Evolutionary conservation across 441 rosid genomes (phyloP).

Genomic region (Erodium moschatum): DNA sequence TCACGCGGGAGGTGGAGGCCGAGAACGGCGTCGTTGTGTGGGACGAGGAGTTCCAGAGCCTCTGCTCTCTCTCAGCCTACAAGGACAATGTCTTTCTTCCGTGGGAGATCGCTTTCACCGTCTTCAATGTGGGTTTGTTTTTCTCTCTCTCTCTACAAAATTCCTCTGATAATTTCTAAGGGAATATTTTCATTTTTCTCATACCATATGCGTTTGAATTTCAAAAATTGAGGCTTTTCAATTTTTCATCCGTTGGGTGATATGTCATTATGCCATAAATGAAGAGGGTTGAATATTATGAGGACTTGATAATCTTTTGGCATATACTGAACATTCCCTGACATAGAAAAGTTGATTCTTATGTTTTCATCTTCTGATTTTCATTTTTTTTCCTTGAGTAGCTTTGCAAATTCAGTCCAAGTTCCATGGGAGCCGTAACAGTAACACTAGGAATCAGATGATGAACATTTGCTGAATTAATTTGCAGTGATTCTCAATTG

Average conservation of each 20-base stretch:
- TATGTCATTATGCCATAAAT: background rate
- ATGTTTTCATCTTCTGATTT: background rate
- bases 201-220: background rate
- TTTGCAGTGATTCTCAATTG: background rate
- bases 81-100: conserved; percentile 74
- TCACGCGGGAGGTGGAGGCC: conserved; percentile 51
- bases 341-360: background rate
- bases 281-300: background rate
- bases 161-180: background rate
- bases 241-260: background rate
- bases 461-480: background rate
- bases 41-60: conserved; percentile 75
- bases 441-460: background rate
- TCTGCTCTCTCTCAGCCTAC: conserved; percentile 58
- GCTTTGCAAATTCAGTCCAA: background rate
- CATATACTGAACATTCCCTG: background rate
- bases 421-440: background rate
- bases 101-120: conserved; percentile 84
- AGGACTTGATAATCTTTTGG: background rate
- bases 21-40: conserved; percentile 37
- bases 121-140: conserved; percentile 58
- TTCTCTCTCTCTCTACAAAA: background rate
- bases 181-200: background rate
- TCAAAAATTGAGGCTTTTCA: background rate
- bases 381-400: background rate